Percentiles rank a stretch among this genome's conserved stretches.
These are phyloP conservation scores for Fusarium chaquense DNA, from an alignment of 2,329 filamentous ascomycete species.

Conservation along the genomic window DNA sequence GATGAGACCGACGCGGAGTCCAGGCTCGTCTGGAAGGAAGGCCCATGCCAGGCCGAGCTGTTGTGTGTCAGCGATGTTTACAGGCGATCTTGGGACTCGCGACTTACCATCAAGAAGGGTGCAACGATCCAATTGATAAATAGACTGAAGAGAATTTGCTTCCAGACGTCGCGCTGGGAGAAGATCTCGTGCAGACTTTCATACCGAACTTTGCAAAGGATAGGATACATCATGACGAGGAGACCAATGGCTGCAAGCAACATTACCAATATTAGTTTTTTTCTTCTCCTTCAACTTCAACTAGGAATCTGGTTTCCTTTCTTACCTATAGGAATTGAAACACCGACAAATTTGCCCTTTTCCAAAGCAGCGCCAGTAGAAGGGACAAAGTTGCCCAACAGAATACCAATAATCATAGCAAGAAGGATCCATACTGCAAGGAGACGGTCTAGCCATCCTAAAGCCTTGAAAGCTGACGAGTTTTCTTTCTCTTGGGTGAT, in stretches of 20 bases:
- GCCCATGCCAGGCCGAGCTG: slow-evolving; percentile 76
- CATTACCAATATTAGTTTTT: background rate
- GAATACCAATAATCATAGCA: slow-evolving; percentile 80
- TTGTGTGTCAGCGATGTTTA: slow-evolving; percentile 15
- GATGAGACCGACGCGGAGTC: slow-evolving; percentile 75
- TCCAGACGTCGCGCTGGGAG: slow-evolving; percentile 73
- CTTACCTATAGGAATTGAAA: slow-evolving; percentile 73
- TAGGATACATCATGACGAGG: slow-evolving; percentile 94
- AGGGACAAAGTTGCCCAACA: slow-evolving; percentile 81
- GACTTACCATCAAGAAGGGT: slow-evolving; percentile 80
- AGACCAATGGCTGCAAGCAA: slow-evolving; percentile 74
- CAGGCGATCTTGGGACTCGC: slow-evolving; percentile 17
- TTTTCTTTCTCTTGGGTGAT: background rate
- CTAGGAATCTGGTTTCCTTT: no score
- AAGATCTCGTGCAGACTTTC: slow-evolving; percentile 79
- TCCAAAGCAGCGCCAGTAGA: slow-evolving; percentile 72
- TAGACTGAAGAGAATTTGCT: slow-evolving; percentile 81
- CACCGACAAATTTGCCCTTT: slow-evolving; percentile 76
- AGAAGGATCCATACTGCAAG: slow-evolving; percentile 81
- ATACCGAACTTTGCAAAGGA: slow-evolving; percentile 86
- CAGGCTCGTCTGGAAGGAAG: slow-evolving; percentile 69
- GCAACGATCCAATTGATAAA: slow-evolving; percentile 86
- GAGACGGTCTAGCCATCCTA: slow-evolving; percentile 72
- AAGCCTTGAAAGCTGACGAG: slow-evolving; percentile 62
- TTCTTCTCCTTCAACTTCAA: no score